Evolutionary conservation across 1,139 yeast genomes (phyloP).

Genomic region (Candida frijolesensis): DNA sequence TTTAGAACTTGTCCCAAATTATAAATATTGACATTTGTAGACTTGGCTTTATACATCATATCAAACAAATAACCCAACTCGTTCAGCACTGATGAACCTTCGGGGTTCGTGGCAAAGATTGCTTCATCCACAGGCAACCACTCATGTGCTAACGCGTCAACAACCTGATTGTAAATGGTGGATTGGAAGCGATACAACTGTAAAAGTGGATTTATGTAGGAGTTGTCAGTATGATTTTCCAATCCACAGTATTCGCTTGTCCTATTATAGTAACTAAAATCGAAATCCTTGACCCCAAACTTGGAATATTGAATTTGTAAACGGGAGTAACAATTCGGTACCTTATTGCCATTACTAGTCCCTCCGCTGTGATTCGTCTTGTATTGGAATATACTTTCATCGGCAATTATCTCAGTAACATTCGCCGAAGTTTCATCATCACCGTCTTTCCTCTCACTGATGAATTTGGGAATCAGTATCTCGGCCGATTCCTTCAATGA

Average conservation of each 20-base stretch:
- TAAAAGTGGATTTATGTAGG: conserved; percentile 77
- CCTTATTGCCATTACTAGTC: conserved; percentile 22
- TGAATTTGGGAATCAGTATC: conserved; percentile 57
- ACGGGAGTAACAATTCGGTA: conserved; percentile 75
- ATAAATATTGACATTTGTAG: conserved; percentile 68
- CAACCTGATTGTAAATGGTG: conserved; percentile 64
- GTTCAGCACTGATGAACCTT: conserved; percentile 60
- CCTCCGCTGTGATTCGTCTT: conserved; percentile 12
- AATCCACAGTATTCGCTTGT: conserved; percentile 76
- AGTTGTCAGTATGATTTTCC: conserved; percentile 82
- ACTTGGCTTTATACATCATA: conserved; percentile 83
- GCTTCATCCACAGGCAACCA: conserved; percentile 49
- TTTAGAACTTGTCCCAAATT: conserved; percentile 61
- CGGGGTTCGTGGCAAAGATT: conserved; percentile 36
- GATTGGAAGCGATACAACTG: conserved; percentile 85
- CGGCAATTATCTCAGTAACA: conserved; percentile 14
- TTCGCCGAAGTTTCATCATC: conserved; percentile 7
- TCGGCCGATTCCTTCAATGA: conserved; percentile 31
- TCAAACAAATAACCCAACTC: conserved; percentile 90
- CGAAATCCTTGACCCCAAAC: conserved; percentile 94
- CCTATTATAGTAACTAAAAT: conserved; percentile 78
- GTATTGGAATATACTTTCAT: conserved; percentile 33
- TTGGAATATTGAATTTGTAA: conserved; percentile 81
- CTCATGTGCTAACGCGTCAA: conserved; percentile 58
- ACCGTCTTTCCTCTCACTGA: conserved; percentile 58